Evolutionary conservation across 805 yeast species (phyloP).

Genomic region (Cyberlindnera japonica): DNA sequence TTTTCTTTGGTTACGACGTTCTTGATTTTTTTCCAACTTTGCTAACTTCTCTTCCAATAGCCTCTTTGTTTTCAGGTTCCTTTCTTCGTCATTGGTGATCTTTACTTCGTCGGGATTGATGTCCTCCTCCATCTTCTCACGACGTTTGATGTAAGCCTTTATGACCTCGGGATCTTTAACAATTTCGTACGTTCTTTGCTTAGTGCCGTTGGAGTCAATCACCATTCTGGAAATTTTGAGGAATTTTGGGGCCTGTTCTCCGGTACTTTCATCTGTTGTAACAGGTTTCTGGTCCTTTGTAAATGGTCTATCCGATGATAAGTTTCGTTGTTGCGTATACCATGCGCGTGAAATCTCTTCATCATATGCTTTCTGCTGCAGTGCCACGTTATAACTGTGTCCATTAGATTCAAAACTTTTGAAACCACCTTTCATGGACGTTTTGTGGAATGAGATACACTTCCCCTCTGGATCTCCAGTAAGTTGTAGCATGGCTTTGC

Average conservation of each 20-base stretch:
- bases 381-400: conserved; percentile 74
- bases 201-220: conserved; percentile 78
- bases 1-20: conserved; percentile 56
- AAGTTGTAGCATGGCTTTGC: conserved; percentile 93
- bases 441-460: conserved; percentile 81
- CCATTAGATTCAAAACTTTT: conserved; percentile 45
- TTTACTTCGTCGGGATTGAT: conserved; percentile 69
- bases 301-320: conserved; percentile 34
- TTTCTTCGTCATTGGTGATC: conserved; percentile 80
- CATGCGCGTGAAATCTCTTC: conserved; percentile 86
- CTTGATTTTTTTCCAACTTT: conserved; percentile 72
- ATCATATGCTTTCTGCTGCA: conserved; percentile 88
- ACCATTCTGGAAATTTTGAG: conserved; percentile 73
- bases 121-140: conserved; percentile 59
- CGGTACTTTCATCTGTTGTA: conserved; percentile 27
- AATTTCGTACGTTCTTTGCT: conserved; percentile 75
- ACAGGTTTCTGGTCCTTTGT: conserved; percentile 21
- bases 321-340: conserved; percentile 72
- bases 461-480: conserved; percentile 94
- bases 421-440: conserved; percentile 96
- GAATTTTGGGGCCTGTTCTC: conserved; percentile 30
- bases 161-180: conserved; percentile 85
- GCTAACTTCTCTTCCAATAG: conserved; percentile 81
- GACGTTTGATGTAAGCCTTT: conserved; percentile 72
- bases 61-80: conserved; percentile 71